Base-by-base conservation (phyloP, 2,329 filamentous ascomycete genomes). In the Ramichloridium luteum region DNA sequence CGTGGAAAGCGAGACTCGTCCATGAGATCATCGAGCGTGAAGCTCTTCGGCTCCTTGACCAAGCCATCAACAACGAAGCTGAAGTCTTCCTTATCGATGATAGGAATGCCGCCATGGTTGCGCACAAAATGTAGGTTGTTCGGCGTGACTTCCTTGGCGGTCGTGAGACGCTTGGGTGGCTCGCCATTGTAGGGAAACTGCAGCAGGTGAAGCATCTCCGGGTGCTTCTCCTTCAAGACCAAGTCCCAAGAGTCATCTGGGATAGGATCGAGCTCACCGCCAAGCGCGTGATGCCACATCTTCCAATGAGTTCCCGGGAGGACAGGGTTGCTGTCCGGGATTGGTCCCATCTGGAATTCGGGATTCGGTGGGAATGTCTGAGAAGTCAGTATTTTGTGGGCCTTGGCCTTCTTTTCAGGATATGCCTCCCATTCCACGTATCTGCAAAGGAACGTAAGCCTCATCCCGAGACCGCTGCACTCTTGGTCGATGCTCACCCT, bases 341-440 rank as follows among this genome's bases (percentile, higher is more conserved):
- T 28, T 4, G 60, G 59, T 3, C 30, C 42, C 6, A 62, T 33
- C 37, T 65, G 61, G 23, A 58, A 65, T 30, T 64, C 61, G 1
- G 61, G 61, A 2, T 56, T 55, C 1, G 35, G 45, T 22, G 64
- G 61, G 50, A 76, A 67, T 36, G 66, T 54, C 32, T 72, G 67
- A 30, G 56, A 57, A 14, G 56, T 55, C 10, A 77, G 47, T 28
- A 77, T 67, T 34, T 70, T 61, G 28, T 67, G 63, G 0, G 72
- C 76, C 27, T 65, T 57, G 15, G 61, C 63, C 45, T 77, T 77
- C 53, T 79, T 80, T 28, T 78, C 72, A 0, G 77, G 76, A 32
- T 79, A 77, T 9, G 71, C 64, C 47, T 80, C 76, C 76, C 75
- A 80, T 45, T 80, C 76, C 4, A 82, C 62, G 38, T 78, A 80